A percentile compares a stretch with the other conserved stretches of the same genome.
Evolutionary conservation across 192 early-diverging fungal genomes (phyloP).

Genomic region (Rhizophagus clarus): DNA sequence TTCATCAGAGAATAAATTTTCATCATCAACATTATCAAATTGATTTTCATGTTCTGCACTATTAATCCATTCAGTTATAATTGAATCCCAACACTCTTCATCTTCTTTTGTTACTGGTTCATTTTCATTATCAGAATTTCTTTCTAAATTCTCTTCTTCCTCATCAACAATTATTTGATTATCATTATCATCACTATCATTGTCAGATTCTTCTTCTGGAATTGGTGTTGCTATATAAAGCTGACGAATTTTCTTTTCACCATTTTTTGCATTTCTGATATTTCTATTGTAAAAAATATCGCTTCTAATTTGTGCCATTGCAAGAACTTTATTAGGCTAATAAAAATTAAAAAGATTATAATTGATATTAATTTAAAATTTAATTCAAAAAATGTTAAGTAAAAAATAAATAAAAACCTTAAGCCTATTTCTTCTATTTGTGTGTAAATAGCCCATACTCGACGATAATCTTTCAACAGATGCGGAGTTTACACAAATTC

Average conservation of each 20-base stretch:
- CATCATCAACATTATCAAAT: background rate
- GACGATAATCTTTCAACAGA: slow-evolving; percentile 4
- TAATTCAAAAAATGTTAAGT: too few species aligned
- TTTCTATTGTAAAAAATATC: slow-evolving; percentile 7
- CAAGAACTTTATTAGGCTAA: slow-evolving; percentile 15
- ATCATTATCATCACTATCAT: background rate
- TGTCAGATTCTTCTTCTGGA: background rate
- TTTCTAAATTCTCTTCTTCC: background rate
- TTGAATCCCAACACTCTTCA: background rate
- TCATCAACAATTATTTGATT: background rate
- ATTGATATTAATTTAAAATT: background rate
- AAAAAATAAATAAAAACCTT: background rate
- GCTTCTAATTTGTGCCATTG: slow-evolving; percentile 5
- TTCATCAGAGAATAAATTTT: background rate
- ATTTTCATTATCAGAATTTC: background rate
- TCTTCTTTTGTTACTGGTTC: background rate
- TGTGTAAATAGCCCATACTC: background rate
- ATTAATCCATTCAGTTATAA: slow-evolving; percentile 6
- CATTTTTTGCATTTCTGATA: background rate
- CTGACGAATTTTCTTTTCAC: background rate
- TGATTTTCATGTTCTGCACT: background rate
- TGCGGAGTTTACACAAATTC: background rate
- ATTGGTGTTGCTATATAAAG: slow-evolving; percentile 19
- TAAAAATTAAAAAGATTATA: background rate
- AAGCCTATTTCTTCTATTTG: background rate